Percentiles rank a stretch among this genome's conserved stretches.
Conservation (phyloP, 805 yeast species). For the Ogataea trehaloabstinens region DNA sequence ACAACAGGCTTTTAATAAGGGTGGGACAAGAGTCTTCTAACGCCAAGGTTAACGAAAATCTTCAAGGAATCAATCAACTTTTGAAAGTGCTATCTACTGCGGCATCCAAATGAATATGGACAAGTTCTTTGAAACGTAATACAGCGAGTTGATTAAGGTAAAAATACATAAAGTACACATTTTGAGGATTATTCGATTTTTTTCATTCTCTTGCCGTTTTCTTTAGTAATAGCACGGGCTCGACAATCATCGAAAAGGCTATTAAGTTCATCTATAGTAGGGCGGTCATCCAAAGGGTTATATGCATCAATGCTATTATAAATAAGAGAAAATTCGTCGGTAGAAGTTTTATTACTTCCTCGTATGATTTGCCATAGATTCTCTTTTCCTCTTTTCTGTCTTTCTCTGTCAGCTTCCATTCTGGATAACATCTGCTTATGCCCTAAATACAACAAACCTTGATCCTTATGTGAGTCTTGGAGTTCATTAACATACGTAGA, state of each 20-base stretch:
- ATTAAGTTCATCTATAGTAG: slow-evolving; percentile 24
- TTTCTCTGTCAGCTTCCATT: slow-evolving; percentile 91
- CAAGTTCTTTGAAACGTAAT: background rate
- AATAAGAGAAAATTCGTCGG: slow-evolving; percentile 34
- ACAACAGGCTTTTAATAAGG: slow-evolving; percentile 57
- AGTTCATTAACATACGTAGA: background rate
- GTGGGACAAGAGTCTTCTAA: slow-evolving; percentile 39
- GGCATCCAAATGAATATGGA: background rate
- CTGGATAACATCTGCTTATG: slow-evolving; percentile 62
- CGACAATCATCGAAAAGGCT: slow-evolving; percentile 17
- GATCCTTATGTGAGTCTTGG: background rate
- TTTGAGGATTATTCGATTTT: slow-evolving; percentile 1
- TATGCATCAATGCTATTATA: slow-evolving; percentile 20
- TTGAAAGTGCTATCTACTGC: slow-evolving; percentile 45
- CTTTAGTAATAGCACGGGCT: slow-evolving; percentile 22
- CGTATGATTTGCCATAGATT: slow-evolving; percentile 69
- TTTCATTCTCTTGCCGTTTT: slow-evolving; percentile 5
- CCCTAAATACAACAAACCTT: slow-evolving; percentile 12
- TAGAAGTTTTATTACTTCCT: slow-evolving; percentile 22
- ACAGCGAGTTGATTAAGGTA: background rate
- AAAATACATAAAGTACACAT: slow-evolving; percentile 3
- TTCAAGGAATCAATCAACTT: slow-evolving; percentile 69
- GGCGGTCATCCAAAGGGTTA: slow-evolving; percentile 20
- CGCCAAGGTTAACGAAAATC: slow-evolving; percentile 56
- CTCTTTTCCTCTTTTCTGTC: slow-evolving; percentile 84